A percentile compares a stretch with the other conserved stretches of the same genome.
Conservation (phyloP, 1,284 basidiomycete species). For the Irpex sp. region DNA sequence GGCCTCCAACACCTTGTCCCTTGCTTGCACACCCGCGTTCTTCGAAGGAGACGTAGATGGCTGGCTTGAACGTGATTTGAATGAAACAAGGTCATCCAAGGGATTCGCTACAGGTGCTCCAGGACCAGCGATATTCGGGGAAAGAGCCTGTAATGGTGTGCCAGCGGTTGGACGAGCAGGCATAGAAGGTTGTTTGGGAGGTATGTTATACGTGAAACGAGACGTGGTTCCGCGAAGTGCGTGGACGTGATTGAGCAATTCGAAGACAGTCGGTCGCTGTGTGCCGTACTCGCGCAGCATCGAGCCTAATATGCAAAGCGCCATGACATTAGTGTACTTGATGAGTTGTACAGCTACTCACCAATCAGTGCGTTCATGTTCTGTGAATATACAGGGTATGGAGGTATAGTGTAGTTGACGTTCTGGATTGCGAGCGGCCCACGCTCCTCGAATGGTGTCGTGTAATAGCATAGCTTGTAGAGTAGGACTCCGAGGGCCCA, state of each 20-base stretch:
- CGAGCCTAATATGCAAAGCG: constrained; percentile 47
- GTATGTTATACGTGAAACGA: constrained; percentile 64
- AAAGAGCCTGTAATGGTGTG: constrained; percentile 24
- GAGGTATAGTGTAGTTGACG: constrained; percentile 92
- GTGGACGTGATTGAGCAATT: constrained; percentile 75
- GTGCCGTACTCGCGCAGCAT: constrained; percentile 87
- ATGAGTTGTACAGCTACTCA: constrained; percentile 29
- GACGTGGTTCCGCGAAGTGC: constrained; percentile 82
- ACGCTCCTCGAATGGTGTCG: constrained; percentile 97
- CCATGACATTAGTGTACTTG: constrained; percentile 8
- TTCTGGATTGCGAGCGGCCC: constrained; percentile 96
- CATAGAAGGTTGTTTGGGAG: constrained; percentile 44
- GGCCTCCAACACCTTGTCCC: constrained; percentile 71
- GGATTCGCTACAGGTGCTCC: constrained; percentile 30
- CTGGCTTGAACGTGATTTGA: constrained; percentile 26
- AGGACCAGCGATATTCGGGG: constrained; percentile 21
- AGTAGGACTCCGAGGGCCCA: constrained; percentile 78
- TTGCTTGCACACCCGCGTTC: constrained; percentile 58
- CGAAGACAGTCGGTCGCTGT: constrained; percentile 80
- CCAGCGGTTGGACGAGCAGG: constrained; percentile 22
- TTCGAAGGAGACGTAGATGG: constrained; percentile 25
- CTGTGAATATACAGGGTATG: constrained; percentile 89
- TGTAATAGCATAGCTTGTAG: constrained; percentile 95
- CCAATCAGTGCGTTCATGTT: constrained; percentile 87
- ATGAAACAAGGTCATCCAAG: constrained; percentile 40